phyloP scores from a whole-genome alignment of 257 asterid genomes.

The Petunia secreta region DNA sequence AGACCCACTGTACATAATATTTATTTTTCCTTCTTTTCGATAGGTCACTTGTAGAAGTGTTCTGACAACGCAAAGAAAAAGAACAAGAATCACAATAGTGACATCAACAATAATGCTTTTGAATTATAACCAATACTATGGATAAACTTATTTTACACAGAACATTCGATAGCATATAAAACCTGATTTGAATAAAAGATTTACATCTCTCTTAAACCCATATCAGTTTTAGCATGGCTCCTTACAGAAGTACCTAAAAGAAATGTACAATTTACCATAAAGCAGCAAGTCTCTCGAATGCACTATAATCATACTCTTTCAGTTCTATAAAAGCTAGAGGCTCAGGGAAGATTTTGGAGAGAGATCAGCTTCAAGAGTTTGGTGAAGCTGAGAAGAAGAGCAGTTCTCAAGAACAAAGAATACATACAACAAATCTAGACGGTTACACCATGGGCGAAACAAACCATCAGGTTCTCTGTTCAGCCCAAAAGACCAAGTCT shows the following conservation, averaged over 20 bases:
- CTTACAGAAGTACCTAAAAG: background rate
- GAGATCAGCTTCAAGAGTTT: background rate
- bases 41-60: background rate
- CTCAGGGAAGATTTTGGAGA: background rate
- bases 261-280: background rate
- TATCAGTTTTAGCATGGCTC: background rate
- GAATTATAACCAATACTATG: background rate
- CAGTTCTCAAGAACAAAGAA: background rate
- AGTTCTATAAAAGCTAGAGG: background rate
- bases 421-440: background rate
- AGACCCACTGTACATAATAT: background rate
- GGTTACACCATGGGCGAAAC: background rate
- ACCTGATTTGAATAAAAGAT: background rate
- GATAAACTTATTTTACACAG: background rate
- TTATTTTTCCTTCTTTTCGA: background rate
- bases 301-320: background rate
- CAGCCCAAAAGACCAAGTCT: background rate
- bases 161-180: background rate
- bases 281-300: background rate
- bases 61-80: background rate
- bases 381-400: background rate
- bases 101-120: background rate
- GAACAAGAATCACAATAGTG: background rate
- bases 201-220: background rate
- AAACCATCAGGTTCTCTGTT: background rate